phyloP scores from a whole-genome alignment of 2,329 filamentous ascomycete species.

The Cladophialophora yegresii region DNA sequence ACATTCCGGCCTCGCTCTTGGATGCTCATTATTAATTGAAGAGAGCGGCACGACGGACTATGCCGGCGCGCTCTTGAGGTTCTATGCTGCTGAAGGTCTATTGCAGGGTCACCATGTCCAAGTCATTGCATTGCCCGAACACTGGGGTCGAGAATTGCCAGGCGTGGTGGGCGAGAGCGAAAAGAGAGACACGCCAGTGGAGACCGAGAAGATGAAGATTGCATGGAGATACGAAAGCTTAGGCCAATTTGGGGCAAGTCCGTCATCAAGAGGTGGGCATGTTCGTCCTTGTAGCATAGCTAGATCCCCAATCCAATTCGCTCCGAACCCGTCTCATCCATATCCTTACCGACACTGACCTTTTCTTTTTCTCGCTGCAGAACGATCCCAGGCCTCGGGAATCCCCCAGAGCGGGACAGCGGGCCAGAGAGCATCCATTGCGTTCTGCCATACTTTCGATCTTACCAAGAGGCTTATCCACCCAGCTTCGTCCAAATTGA shows the following conservation, averaged over 20 bases:
- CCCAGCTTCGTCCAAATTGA: slow-evolving; percentile 55
- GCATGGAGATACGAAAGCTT: slow-evolving; percentile 94
- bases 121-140: slow-evolving; percentile 74
- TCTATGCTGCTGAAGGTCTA: slow-evolving; percentile 90
- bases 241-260: slow-evolving; percentile 65
- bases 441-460: slow-evolving; percentile 75
- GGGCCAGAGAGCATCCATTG: slow-evolving; percentile 11
- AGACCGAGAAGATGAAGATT: slow-evolving; percentile 90
- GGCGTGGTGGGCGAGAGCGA: slow-evolving; percentile 62
- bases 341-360: slow-evolving; percentile 19
- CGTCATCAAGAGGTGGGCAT: slow-evolving; percentile 62
- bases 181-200: slow-evolving; percentile 47
- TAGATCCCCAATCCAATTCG: slow-evolving; percentile 28
- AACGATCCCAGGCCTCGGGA: slow-evolving; percentile 41
- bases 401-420: slow-evolving; percentile 46
- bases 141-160: slow-evolving; percentile 82
- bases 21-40: slow-evolving; percentile 76
- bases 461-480: slow-evolving; percentile 65
- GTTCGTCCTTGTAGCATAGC: slow-evolving; percentile 30
- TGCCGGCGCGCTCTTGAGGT: slow-evolving; percentile 76
- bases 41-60: slow-evolving; percentile 95
- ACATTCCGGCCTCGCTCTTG: slow-evolving; percentile 80
- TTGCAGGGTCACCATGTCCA: slow-evolving; percentile 89
- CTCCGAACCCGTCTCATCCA: slow-evolving; percentile 8
- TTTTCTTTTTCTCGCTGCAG: slow-evolving; percentile 17